Evolutionary conservation across 164 flowering plant species (phyloP).

Genomic region (Sextonia rubra): DNA sequence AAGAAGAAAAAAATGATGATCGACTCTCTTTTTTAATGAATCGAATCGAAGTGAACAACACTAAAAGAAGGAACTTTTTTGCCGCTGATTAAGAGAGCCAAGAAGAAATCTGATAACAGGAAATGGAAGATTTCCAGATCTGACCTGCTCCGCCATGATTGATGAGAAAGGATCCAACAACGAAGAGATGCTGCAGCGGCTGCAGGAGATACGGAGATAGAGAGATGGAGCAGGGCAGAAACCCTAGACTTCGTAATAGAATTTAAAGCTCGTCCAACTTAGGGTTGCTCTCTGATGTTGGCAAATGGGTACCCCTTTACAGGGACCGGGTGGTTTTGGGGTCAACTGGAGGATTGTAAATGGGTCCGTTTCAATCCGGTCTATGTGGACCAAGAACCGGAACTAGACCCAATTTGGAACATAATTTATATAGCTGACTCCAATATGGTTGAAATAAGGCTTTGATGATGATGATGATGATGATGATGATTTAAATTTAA

Average conservation of each 20-base stretch:
- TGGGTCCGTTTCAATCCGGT: no score
- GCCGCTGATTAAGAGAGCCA: no score
- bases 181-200: not conserved
- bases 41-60: not conserved
- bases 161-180: not conserved
- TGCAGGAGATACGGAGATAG: not conserved
- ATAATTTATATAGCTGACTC: no score
- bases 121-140: not conserved
- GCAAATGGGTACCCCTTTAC: no score
- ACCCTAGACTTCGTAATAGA: constrained; percentile 1
- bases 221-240: not conserved
- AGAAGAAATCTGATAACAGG: not conserved
- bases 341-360: no score
- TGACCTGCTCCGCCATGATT: constrained; percentile 19
- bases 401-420: no score
- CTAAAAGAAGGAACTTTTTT: no score
- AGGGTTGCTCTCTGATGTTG: constrained; percentile 25
- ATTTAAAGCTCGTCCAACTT: constrained; percentile 34
- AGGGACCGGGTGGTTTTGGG: no score
- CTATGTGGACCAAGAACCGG: no score
- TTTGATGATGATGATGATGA: no score
- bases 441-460: no score
- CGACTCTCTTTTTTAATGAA: not conserved
- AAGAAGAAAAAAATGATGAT: not conserved
- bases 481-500: no score